Conservation (phyloP, 73 alveolate genomes). For the Paramecium sonneborni region DNA sequence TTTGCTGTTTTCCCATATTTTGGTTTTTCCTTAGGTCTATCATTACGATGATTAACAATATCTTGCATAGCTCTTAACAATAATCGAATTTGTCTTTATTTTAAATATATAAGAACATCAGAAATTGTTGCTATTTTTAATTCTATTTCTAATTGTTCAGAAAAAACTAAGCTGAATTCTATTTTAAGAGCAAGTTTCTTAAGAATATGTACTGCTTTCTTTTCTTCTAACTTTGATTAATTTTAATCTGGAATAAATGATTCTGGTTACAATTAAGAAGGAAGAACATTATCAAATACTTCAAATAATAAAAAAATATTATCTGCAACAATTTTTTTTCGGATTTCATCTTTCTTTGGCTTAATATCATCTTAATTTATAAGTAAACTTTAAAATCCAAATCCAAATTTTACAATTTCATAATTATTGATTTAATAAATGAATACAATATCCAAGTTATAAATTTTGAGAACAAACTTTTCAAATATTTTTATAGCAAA, state of each 20-base stretch:
- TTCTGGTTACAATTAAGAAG: neutral
- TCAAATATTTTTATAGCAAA: neutral
- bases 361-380: neutral
- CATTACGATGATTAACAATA: constrained; percentile 6
- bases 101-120: neutral
- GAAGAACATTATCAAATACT: constrained; percentile 13
- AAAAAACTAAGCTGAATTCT: neutral
- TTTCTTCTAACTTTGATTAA: neutral
- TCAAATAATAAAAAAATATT: neutral
- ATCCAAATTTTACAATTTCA: constrained; percentile 35
- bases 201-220: neutral
- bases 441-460: neutral
- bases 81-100: constrained; percentile 9
- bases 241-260: neutral
- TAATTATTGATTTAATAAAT: constrained; percentile 12
- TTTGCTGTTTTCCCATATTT: neutral
- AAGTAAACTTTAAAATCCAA: neutral
- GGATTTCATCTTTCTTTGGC: neutral
- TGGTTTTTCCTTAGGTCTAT: neutral
- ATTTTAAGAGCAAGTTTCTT: neutral
- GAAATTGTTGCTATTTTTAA: neutral
- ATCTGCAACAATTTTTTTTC: neutral
- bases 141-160: neutral
- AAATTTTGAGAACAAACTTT: neutral
- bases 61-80: neutral